Evolutionary conservation across 2,329 filamentous ascomycete genomes (phyloP).

Genomic region (Colletotrichum lini): DNA sequence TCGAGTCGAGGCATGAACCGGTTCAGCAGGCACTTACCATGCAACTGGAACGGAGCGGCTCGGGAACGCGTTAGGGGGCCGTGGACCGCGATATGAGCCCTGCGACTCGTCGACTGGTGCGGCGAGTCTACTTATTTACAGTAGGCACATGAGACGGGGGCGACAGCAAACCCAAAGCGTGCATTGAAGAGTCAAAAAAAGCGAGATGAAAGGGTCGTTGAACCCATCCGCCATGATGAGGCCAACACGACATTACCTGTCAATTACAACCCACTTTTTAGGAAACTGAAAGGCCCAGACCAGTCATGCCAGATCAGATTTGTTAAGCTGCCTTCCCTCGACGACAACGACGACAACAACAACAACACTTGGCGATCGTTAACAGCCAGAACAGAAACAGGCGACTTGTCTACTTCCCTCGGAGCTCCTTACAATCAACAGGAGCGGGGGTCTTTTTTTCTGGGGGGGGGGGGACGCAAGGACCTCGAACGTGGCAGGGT

Average conservation of each 20-base stretch:
- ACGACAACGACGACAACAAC: not conserved
- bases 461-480: not conserved
- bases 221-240: slow-evolving; percentile 23
- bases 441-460: slow-evolving; percentile 10
- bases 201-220: slow-evolving; percentile 39
- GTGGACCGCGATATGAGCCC: slow-evolving; percentile 26
- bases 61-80: slow-evolving; percentile 31
- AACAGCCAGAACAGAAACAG: not conserved
- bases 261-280: slow-evolving; percentile 5
- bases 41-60: slow-evolving; percentile 32
- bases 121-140: not conserved
- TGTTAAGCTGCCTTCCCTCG: no score
- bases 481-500: slow-evolving; percentile 42
- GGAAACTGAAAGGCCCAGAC: slow-evolving; percentile 19
- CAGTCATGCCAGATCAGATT: not conserved
- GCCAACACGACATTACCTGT: not conserved
- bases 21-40: slow-evolving; percentile 40
- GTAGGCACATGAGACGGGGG: no score
- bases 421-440: slow-evolving; percentile 4
- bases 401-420: not conserved
- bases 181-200: slow-evolving; percentile 29
- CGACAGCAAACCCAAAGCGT: slow-evolving; percentile 18
- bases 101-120: slow-evolving; percentile 29
- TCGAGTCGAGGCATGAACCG: slow-evolving; percentile 17
- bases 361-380: slow-evolving; percentile 21